These are phyloP conservation scores for Nematocida ausubeli DNA, from an alignment of 371 early-diverging fungal genomes.

Conservation along the genomic window DNA sequence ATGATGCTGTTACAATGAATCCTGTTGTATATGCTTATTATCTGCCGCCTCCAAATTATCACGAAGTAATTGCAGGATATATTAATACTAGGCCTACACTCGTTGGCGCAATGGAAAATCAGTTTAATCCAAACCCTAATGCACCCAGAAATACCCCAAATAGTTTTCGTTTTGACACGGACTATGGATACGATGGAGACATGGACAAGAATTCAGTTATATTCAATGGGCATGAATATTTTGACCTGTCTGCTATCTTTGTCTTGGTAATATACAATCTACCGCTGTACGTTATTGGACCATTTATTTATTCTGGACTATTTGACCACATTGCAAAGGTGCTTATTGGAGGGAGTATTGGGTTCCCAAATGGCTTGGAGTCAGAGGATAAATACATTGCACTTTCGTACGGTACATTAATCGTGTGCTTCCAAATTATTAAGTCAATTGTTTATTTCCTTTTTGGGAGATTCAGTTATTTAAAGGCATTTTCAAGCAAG, in stretches of 20 bases:
- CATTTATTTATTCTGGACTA: neutral
- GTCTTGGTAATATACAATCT: neutral
- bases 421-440: neutral
- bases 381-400: neutral
- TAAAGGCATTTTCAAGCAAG: neutral
- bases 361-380: neutral
- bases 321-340: neutral
- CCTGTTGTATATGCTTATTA: neutral
- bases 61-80: neutral
- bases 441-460: neutral
- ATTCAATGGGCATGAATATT: neutral
- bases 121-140: no score
- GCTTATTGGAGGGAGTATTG: neutral
- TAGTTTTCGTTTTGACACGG: no score
- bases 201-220: neutral
- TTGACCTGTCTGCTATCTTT: neutral
- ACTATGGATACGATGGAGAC: neutral
- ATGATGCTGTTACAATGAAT: neutral
- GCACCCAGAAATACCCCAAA: no score
- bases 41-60: slow-evolving; percentile 13
- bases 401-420: neutral
- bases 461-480: slow-evolving; percentile 4
- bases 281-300: slow-evolving; percentile 3
- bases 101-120: no score
- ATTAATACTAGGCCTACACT: neutral